A percentile compares a stretch with the other conserved stretches of the same genome.
These are phyloP conservation scores for Puccinia novopanici DNA, from an alignment of 1,284 basidiomycete genomes.

Conservation along the genomic window DNA sequence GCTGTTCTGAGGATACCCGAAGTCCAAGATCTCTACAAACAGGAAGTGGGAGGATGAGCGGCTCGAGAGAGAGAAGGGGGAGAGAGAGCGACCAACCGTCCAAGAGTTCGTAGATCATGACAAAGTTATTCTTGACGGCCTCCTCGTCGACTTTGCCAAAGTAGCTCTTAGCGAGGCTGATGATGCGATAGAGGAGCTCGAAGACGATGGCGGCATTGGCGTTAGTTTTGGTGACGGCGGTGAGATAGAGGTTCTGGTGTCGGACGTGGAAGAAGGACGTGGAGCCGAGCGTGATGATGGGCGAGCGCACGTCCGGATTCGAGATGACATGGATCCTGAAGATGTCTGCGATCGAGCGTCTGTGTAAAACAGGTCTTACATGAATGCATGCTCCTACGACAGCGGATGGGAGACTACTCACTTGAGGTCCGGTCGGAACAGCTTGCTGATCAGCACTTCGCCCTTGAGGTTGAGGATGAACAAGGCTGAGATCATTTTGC, in stretches of 20 bases:
- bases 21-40: slow-evolving; percentile 86
- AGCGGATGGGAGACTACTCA: slow-evolving; percentile 60
- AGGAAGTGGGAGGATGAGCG: neutral
- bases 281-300: slow-evolving; percentile 94
- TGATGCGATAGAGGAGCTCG: slow-evolving; percentile 95
- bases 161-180: slow-evolving; percentile 87
- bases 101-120: slow-evolving; percentile 90
- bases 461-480: slow-evolving; percentile 56
- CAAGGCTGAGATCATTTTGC: slow-evolving; percentile 51
- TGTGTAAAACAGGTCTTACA: slow-evolving; percentile 58
- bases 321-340: slow-evolving; percentile 98
- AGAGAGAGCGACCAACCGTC: slow-evolving; percentile 72
- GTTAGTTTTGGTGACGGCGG: slow-evolving; percentile 84
- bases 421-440: slow-evolving; percentile 93
- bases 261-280: slow-evolving; percentile 97
- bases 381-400: neutral
- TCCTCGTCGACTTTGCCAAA: slow-evolving; percentile 98
- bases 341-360: slow-evolving; percentile 94
- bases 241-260: slow-evolving; percentile 89
- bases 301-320: slow-evolving; percentile 91
- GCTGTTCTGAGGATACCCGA: slow-evolving; percentile 99
- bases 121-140: slow-evolving; percentile 97
- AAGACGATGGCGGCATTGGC: slow-evolving; percentile 97
- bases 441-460: slow-evolving; percentile 86
- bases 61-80: neutral